Percentiles rank a stretch among this genome's conserved stretches.
Conservation (phyloP, 257 asterid genomes). For the Ajuga chamaepitys region DNA sequence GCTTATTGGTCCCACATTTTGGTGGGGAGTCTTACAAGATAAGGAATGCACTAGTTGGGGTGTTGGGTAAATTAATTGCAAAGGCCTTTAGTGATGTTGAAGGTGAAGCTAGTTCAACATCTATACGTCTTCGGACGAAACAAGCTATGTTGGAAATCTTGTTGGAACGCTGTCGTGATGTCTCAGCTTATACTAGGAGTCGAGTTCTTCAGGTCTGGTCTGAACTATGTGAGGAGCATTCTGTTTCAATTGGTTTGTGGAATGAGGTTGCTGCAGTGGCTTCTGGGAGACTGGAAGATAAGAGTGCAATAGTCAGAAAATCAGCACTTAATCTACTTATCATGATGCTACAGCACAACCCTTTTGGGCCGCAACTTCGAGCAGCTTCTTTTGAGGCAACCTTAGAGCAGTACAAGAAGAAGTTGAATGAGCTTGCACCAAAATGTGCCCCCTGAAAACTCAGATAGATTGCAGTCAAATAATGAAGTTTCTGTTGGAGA, state of each 20-base stretch:
- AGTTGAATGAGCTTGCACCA: constrained; percentile 62
- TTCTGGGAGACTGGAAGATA: constrained; percentile 94
- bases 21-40: constrained; percentile 96
- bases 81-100: constrained; percentile 82
- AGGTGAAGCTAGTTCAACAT: constrained; percentile 76
- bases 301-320: constrained; percentile 96
- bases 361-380: constrained; percentile 95
- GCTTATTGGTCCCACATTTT: constrained; percentile 89
- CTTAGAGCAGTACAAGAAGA: constrained; percentile 86
- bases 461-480: constrained; percentile 39
- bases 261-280: constrained; percentile 90
- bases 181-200: constrained; percentile 96
- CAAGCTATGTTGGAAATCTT: constrained; percentile 96
- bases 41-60: constrained; percentile 93
- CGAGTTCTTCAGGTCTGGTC: constrained; percentile 98
- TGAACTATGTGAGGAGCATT: constrained; percentile 88
- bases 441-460: constrained; percentile 25
- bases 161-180: constrained; percentile 94
- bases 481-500: constrained; percentile 45
- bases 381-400: constrained; percentile 88
- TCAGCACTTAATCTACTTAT: constrained; percentile 90
- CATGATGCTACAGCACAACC: constrained; percentile 95
- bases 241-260: constrained; percentile 93
- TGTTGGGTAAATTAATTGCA: constrained; percentile 73
- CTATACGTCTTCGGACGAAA: constrained; percentile 79